Base-by-base conservation (phyloP, 2,329 filamentous ascomycete species). In the Aspergillus versicolor region DNA sequence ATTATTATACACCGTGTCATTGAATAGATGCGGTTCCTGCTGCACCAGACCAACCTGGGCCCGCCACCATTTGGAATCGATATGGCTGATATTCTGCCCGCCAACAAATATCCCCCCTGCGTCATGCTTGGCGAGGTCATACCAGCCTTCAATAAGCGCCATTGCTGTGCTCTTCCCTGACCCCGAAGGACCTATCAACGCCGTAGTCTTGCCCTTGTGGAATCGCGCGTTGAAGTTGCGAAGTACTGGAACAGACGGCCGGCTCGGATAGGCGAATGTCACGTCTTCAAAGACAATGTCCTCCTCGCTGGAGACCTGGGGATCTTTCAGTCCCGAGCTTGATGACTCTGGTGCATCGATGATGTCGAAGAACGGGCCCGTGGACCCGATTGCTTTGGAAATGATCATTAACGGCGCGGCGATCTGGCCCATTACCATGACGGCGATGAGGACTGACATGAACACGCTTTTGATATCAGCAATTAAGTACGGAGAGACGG, bases 251-350 rank as follows among this genome's bases (percentile, higher is more conserved):
- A 96, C 92, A 66, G 96, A 92, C 0, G 92, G 91, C 11, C 94
- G 86, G 4, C 92, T 96, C 3, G 94, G 94, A 67, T 99, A 97
- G 65, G 97, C 92, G 75, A 96, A 92, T 73, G 90, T 93, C 69
- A 97, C 82, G 64, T 91, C 83, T 63, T 87, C 84, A 43, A 99
- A 37, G 11, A 15, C 5, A 15, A 37, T 37, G 82, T 63, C 92
- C 88, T 56, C 97, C 88, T 15, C 84, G 85, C 24, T 93, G 93
- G 58, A 88, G 80, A 2, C 96, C 1, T 91, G 24, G 86, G 1
- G 94, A 82, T 63, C 82, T 92, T 59, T 90, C 47, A 97, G 80
- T 0, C 92, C 92, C 0, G 51, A 50, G 72, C 70, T 40, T 68
- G n/a, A n/a, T n/a, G n/a, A n/a, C n/a, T 37, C 12, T 4, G 12